Base-by-base conservation (phyloP, 176 grass and related monocot species). In the Oryza brachyantha region DNA sequence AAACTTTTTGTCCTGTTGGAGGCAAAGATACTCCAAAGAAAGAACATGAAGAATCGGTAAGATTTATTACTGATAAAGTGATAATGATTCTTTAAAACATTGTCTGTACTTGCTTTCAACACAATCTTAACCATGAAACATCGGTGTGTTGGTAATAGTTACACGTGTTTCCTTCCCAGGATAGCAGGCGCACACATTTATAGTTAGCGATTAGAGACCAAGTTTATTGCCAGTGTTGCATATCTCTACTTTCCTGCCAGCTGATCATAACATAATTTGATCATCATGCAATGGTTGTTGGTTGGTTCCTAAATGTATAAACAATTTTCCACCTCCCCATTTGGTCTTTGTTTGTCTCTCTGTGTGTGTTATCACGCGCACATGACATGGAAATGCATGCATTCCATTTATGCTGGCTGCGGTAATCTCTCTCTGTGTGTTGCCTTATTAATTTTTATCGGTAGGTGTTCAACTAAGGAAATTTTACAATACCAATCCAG, bases 1-100 rank as follows among this genome's bases (percentile, higher is more conserved):
- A 32, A 32, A 32, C 1, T 32, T 32, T 32, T 32, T 32, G 31
- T 32, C 31, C 31, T 32, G 31, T 32, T 32, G 31, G 1, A 32
- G 31, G 31, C 31, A 32, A 32, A 52, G 78, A 76, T 80, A 64
- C 40, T 75, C 68, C 46, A 75, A 89, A 84, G 55, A 69, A 85
- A 84, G 78, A 77, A 11, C 74, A 83, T 64, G 65, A 57, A 79
- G 86, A 84, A 66, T 65, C 63, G 80, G 96, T 99, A 95, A 86
- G 77, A 45, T 63, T 58, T 43, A 68, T 16, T 65, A 61, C 12
- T 82, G 78, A 64, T 38, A 45, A 84, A n/a, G 68, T 82, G 78
- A 64, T 38, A 45, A 84, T 26, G 68, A 64, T 61, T 85, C 37
- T 62, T 32, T 32, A 32, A 32, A 32, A 32, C 31, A 4, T 32